Percentiles rank a stretch among this genome's conserved stretches.
These are phyloP conservation scores for Penicillium goetzii DNA, from an alignment of 495 filamentous ascomycete species.

Conservation along the genomic window DNA sequence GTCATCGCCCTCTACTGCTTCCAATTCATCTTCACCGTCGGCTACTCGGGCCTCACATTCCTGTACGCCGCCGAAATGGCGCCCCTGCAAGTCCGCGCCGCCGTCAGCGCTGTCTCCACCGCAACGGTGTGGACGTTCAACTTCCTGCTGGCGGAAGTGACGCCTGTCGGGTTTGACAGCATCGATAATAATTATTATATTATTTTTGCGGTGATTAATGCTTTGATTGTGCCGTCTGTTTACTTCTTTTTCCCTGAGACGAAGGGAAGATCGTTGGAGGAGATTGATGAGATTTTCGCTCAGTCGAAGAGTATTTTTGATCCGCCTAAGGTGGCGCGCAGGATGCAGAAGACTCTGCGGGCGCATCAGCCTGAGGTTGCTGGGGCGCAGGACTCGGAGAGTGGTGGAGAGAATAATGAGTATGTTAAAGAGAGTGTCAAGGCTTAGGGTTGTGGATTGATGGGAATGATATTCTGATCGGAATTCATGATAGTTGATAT, in stretches of 20 bases:
- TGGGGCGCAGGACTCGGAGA: constrained; percentile 8
- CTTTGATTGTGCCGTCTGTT: constrained; percentile 50
- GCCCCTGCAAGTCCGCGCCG: constrained; percentile 65
- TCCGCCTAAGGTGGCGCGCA: constrained; percentile 31
- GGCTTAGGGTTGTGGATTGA: constrained; percentile 1
- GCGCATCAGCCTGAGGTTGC: constrained; percentile 8
- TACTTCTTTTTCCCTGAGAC: constrained; percentile 65
- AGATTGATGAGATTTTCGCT: constrained; percentile 72
- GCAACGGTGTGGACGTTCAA: constrained; percentile 66
- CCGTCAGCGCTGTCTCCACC: constrained; percentile 65
- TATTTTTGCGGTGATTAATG: constrained; percentile 52
- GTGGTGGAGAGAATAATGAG: constrained; percentile 15
- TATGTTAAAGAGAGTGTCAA: constrained; percentile 16
- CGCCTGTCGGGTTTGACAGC: constrained; percentile 48
- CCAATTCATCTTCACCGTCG: constrained; percentile 49
- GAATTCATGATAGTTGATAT: not conserved
- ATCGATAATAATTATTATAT: constrained; percentile 54
- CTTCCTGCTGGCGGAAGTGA: constrained; percentile 51
- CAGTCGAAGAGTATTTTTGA: constrained; percentile 38
- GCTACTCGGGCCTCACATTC: constrained; percentile 71
- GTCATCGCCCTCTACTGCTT: constrained; percentile 48
- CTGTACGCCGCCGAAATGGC: constrained; percentile 67
- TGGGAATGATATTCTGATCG: not conserved
- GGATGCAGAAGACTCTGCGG: constrained; percentile 26
- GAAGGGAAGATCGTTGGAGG: constrained; percentile 65